Evolutionary conservation across 1,284 basidiomycete species (phyloP), one percentile per base, ranked within the genome.

Genomic region (Pseudozyma thailandica): DNA sequence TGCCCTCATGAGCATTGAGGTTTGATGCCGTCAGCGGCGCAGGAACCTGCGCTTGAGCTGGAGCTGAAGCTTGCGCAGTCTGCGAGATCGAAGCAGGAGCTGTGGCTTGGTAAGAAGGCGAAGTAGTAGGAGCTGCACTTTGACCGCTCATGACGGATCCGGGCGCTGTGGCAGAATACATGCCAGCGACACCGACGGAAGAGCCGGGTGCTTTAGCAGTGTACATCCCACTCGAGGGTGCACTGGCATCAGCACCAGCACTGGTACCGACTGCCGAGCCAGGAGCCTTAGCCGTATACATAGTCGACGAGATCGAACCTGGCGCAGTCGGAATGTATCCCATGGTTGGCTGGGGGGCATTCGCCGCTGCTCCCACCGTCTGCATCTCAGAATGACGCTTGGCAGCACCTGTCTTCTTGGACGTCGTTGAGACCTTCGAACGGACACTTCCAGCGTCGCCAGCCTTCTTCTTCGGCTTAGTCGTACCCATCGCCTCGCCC

Each of bases 401-500:
- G 27, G 25, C 46, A 16, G 52, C 45, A 45, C 51, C 64, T 15
- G 27, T 41, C 42, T 56, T 55, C 49, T 70, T 70, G n/a, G 55
- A 50, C 7, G 48, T 46, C 7, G 39, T 55, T 12, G 59, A 58
- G 1, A 44, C 50, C 50, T 61, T 71, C 30, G 70, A 72, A 18
- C 63, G 44, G 31, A 72, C 63, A 20, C 52, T 55, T 6, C 25
- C 69, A 15, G 69, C 50, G 35, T 65, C 69, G 2, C 58, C 60
- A 0, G 54, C 56, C 60, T 68, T 68, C 45, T 50, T 61, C 47
- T 58, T 62, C 13, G 65, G 61, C 60, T 69, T 65, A 44, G 44
- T 38, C 10, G 59, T 64, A 6, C 79, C 79, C 42, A 62, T 79
- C 12, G 78, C 78, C 46, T 74, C 64, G 21, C 78, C 78, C 46